These are phyloP conservation scores for Phialophora tarda DNA, from an alignment of 2,329 filamentous ascomycete species.

Conservation along the genomic window DNA sequence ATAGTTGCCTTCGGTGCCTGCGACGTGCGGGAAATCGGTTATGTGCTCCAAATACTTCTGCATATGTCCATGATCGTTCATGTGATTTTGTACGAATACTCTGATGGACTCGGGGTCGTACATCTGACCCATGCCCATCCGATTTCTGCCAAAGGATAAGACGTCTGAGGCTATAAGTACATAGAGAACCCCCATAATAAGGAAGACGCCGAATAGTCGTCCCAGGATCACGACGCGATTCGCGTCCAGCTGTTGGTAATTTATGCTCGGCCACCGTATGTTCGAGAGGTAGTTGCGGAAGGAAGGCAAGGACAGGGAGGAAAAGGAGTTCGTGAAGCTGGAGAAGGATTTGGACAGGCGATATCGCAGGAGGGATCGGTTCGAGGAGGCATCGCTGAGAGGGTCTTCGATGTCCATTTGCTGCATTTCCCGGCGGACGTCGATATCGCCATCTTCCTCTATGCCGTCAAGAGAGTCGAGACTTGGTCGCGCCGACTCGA, in stretches of 20 bases:
- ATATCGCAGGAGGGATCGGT: constrained; percentile 51
- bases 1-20: constrained; percentile 91
- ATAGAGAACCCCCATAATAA: constrained; percentile 80
- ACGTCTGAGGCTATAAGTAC: constrained; percentile 84
- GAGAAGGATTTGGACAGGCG: constrained; percentile 64
- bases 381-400: constrained; percentile 42
- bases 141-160: constrained; percentile 68
- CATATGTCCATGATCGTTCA: constrained; percentile 70
- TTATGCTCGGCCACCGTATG: constrained; percentile 46
- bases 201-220: constrained; percentile 73
- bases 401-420: constrained; percentile 86
- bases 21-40: constrained; percentile 85
- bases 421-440: constrained; percentile 80
- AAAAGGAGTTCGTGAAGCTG: constrained; percentile 62
- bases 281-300: constrained; percentile 54
- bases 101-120: constrained; percentile 86
- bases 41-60: constrained; percentile 76
- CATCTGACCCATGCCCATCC: constrained; percentile 68
- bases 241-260: constrained; percentile 50
- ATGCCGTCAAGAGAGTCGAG: constrained; percentile 62
- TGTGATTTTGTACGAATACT: constrained; percentile 72
- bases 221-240: constrained; percentile 71
- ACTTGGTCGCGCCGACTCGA: constrained; percentile 75
- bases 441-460: constrained; percentile 63
- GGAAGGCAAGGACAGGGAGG: constrained; percentile 58